Base-by-base conservation (phyloP, 2,329 filamentous ascomycete species). In the Metarhizium brunneum region DNA sequence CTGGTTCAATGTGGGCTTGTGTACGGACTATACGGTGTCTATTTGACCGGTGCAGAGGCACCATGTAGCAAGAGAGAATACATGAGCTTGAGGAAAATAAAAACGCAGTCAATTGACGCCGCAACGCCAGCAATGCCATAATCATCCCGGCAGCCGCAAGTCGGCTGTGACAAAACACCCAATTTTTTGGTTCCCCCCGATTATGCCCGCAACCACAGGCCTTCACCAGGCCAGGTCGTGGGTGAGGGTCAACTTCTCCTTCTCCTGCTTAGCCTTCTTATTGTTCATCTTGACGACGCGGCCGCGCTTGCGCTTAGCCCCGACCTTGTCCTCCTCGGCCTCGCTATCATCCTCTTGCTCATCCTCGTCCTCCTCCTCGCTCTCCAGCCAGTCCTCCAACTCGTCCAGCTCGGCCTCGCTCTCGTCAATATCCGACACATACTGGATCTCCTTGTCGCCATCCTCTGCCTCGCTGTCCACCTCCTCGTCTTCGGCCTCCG, bases 331-430 rank as follows among this genome's bases (percentile, higher is more conserved):
- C 6, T 74, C 74, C 38, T 82, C 81, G 13, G 84, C 82, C 20
- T 82, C 82, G 47, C 77, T 78, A 48, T 78, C 77, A 2, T 81
- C 79, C 4, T 82, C 81, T 1, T 80, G 80, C 2, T 79, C 76
- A 6, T 81, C 81, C 1, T 80, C 81, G 2, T 77, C 78, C 2
- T 80, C 80, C 1, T 79, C 79, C 16, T 83, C 87, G 58, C 84
- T 90, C 63, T 86, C 91, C 52, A 96, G 78, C 92, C 92, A 97
- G 67, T 97, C 92, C 71, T 97, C 89, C 52, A 97, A 82, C 66
- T 91, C 88, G 54, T 81, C 84, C 20, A 90, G 74, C 62, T 90
- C 88, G 56, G 90, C 87, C 58, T 92, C 88, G 61, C 87, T 88
- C 67, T 89, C 90, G 50, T 92, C 92, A 56, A 95, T 74, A 69